Percentiles rank a stretch among this genome's conserved stretches.
These are phyloP conservation scores for Pharnaceum exiguum DNA, from an alignment of 148 eudicot species.

Conservation along the genomic window DNA sequence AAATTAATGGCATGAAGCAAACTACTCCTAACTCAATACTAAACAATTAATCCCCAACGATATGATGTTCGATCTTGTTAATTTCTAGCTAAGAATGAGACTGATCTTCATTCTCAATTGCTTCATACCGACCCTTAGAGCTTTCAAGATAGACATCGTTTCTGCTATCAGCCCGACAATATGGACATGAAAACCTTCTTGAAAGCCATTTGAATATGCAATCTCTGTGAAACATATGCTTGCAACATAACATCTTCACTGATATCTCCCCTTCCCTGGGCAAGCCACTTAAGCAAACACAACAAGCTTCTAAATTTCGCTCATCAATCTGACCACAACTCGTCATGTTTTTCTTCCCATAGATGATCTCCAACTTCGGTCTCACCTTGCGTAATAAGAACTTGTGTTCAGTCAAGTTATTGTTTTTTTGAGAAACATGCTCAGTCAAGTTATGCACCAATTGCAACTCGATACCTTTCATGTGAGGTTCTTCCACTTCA, in stretches of 20 bases:
- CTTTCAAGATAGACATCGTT: neutral
- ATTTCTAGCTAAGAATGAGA: too few species aligned
- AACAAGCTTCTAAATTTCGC: too few species aligned
- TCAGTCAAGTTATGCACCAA: too few species aligned
- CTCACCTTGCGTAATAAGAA: neutral
- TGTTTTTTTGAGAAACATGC: too few species aligned
- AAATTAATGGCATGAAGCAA: too few species aligned
- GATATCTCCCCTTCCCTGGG: slow-evolving; percentile 1
- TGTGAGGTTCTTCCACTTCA: too few species aligned
- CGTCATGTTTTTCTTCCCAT: neutral
- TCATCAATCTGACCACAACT: neutral
- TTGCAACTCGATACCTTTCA: too few species aligned
- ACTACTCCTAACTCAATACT: too few species aligned
- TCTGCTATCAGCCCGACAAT: slow-evolving; percentile 9
- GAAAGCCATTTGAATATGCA: slow-evolving; percentile 10
- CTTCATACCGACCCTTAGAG: neutral
- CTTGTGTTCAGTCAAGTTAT: too few species aligned
- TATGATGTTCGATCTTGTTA: too few species aligned
- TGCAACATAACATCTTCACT: neutral
- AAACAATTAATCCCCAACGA: too few species aligned
- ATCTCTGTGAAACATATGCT: slow-evolving; percentile 1
- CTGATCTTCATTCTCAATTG: neutral
- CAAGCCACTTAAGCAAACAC: slow-evolving; percentile 1
- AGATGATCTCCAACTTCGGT: neutral
- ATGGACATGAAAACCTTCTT: slow-evolving; percentile 2